phyloP scores from a whole-genome alignment of 1,139 yeast species.

The Sugiyamaella neomexicana region DNA sequence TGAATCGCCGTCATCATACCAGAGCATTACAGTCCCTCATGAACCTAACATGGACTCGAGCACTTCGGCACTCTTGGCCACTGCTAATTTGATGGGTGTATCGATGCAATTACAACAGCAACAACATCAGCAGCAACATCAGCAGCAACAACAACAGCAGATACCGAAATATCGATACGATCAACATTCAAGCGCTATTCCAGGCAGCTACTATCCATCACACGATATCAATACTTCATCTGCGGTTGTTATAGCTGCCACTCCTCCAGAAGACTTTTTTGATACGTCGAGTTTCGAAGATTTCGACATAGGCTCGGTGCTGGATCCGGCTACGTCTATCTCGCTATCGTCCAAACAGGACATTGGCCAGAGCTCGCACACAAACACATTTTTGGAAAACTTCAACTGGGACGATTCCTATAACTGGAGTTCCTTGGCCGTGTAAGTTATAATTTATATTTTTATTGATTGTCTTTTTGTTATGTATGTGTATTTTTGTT shows the following conservation, averaged over 20 bases:
- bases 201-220: neutral
- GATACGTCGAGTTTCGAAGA: conserved; percentile 17
- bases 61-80: neutral
- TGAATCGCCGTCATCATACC: conserved; percentile 9
- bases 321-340: conserved; percentile 4
- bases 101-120: conserved; percentile 2
- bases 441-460: neutral
- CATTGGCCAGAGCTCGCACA: neutral
- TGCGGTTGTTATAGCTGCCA: neutral
- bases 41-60: conserved; percentile 9
- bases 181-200: neutral
- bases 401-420: conserved; percentile 21
- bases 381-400: conserved; percentile 18
- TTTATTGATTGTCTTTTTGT: conserved; percentile 1
- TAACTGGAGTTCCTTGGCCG: conserved; percentile 15
- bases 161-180: neutral
- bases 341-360: conserved; percentile 1
- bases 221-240: neutral
- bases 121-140: neutral
- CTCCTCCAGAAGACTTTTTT: conserved; percentile 12
- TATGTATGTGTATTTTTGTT: conserved; percentile 11
- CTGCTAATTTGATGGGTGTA: conserved; percentile 8
- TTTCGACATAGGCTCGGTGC: conserved; percentile 11
- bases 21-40: conserved; percentile 8
- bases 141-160: neutral